Base-by-base conservation (phyloP, 2,329 filamentous ascomycete genomes). In the Hymenoscyphus infarciens region DNA sequence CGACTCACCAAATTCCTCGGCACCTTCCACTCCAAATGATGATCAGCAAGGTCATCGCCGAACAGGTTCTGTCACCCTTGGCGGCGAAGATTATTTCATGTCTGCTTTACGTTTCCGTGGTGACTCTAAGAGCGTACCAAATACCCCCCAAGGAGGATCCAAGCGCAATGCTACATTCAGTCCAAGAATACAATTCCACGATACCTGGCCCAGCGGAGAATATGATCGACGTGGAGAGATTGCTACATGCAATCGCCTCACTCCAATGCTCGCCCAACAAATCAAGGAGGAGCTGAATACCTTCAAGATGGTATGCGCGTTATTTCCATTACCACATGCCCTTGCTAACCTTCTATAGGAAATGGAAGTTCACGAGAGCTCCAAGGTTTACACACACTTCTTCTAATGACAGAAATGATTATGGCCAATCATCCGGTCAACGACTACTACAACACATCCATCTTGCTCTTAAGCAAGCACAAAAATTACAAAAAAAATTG, bases 321-420 rank as follows among this genome's bases (percentile, higher is more conserved):
- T 2, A 5, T 4, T 11, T 55, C 1, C 15, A n/a, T 31, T 57
- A 39, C 61, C 59, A 61, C 68, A 33, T 64, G 39, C 35, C 55
- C 5, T 57, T 66, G 68, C 80, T 84, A 76, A 85, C 70, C 8
- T 31, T 13, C 22, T 60, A 45, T 66, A 98, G 95, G 95, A 99
- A 81, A 99, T 99, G 95, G 95, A 98, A 82, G 95, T 99, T 73
- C 95, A 99, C 77, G 95, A 98, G 79, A 91, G 89, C 76, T 98
- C 95, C 69, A 99, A 98, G 81, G 93, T 97, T 74, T 97, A 99
- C 82, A 99, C 95, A 72, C 95, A 99, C 84, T 99, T 99, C 85
- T 98, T 99, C 83, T 99, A 86, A 94, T 78, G 79, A 82, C 69
- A 70, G 63, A 59, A 55, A 72, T 65, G 69, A 73, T 67, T 69